A percentile compares a stretch with the other conserved stretches of the same genome.
phyloP scores from a whole-genome alignment of 2,329 filamentous ascomycete species.

The Fusarium tupiense region DNA sequence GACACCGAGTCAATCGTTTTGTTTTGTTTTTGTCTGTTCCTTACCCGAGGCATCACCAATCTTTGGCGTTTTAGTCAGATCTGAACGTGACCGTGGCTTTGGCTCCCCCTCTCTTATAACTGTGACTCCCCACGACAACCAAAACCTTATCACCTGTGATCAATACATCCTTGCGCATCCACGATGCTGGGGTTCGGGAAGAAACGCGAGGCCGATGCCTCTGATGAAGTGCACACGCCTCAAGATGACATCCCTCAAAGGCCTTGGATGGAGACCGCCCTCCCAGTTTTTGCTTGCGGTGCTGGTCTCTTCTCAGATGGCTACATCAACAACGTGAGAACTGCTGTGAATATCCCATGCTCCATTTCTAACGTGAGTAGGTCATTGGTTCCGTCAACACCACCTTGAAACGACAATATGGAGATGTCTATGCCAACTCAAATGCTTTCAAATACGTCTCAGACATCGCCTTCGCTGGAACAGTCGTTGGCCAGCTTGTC shows the following conservation, averaged over 20 bases:
- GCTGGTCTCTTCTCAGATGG: slow-evolving; percentile 92
- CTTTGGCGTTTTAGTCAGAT: not conserved
- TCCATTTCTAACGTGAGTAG: slow-evolving; percentile 50
- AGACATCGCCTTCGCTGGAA: slow-evolving; percentile 87
- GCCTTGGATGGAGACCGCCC: slow-evolving; percentile 34
- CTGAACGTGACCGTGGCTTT: not conserved
- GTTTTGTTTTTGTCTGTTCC: not conserved
- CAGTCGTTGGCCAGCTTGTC: slow-evolving; percentile 80
- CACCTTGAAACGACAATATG: slow-evolving; percentile 75
- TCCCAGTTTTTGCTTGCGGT: slow-evolving; percentile 87
- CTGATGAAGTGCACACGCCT: slow-evolving; percentile 7
- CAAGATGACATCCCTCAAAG: slow-evolving; percentile 9
- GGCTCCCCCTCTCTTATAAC: not conserved
- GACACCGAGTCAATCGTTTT: not conserved
- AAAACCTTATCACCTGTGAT: not conserved
- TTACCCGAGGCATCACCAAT: slow-evolving; percentile 12
- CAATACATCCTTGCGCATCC: not conserved
- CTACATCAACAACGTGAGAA: slow-evolving; percentile 82
- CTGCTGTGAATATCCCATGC: not conserved
- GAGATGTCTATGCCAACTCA: slow-evolving; percentile 72
- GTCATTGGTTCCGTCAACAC: slow-evolving; percentile 91
- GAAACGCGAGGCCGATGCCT: slow-evolving; percentile 11
- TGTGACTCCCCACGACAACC: not conserved
- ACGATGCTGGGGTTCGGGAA: slow-evolving; percentile 35
- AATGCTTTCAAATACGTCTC: slow-evolving; percentile 77